Percentiles rank a stretch among this genome's conserved stretches.
Evolutionary conservation across 495 filamentous ascomycete genomes (phyloP).

Genomic region (Chaetomidium leptoderma): DNA sequence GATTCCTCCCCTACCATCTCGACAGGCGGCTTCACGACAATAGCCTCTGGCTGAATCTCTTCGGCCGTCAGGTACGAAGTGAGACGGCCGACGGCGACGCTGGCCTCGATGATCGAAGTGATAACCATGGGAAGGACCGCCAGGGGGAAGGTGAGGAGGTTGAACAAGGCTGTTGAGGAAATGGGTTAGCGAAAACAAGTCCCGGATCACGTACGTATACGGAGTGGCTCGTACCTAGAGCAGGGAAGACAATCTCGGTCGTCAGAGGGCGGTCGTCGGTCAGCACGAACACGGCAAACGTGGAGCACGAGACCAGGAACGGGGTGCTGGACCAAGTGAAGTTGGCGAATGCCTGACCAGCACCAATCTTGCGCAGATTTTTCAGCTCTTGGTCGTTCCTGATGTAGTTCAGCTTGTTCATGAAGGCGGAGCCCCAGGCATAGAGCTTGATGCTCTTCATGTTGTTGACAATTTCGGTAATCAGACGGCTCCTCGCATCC

Average conservation of each 20-base stretch:
- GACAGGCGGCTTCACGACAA: conserved; percentile 62
- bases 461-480: conserved; percentile 98
- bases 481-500: conserved; percentile 84
- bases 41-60: conserved; percentile 83
- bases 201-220: no score
- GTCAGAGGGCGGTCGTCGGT: conserved; percentile 76
- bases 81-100: conserved; percentile 81
- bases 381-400: conserved; percentile 93
- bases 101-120: conserved; percentile 92
- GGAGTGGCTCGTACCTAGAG: conserved; percentile 50
- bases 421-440: conserved; percentile 94
- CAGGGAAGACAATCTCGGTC: conserved; percentile 93
- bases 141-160: conserved; percentile 90
- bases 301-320: conserved; percentile 95
- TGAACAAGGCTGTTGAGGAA: conserved; percentile 75
- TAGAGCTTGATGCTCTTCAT: conserved; percentile 99
- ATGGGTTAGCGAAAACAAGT: not conserved
- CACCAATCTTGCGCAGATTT: conserved; percentile 93
- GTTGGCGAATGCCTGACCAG: conserved; percentile 86
- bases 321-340: conserved; percentile 99
- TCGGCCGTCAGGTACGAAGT: conserved; percentile 83
- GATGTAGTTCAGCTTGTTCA: conserved; percentile 92
- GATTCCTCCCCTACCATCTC: conserved; percentile 76
- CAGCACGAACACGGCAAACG: conserved; percentile 90
- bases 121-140: conserved; percentile 97